Evolutionary conservation across 305 asterid species (phyloP), one percentile per base, ranked within the genome.

Genomic region (Fraxinus floribunda): DNA sequence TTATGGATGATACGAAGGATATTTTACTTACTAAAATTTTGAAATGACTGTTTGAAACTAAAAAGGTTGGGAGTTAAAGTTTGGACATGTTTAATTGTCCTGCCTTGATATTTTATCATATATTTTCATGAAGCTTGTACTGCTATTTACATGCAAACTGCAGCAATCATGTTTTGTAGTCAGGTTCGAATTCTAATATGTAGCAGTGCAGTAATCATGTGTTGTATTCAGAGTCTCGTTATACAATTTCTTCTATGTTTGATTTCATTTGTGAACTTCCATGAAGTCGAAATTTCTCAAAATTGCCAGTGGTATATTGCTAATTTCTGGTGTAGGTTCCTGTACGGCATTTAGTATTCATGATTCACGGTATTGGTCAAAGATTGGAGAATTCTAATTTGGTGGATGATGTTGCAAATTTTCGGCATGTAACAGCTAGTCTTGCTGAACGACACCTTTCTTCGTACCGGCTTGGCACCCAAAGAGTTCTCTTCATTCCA

Each of bases 321-420:
- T 57, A 60, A 72, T 83, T 79, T 52, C 62, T 89, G 83, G 72
- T 88, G 66, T 85, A 96, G 99, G 99, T 96, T 84, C 97, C 99
- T 83, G 99, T 96, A 86, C 91, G 90, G 36, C 99, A 96, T 89
- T 85, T 96, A 75, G 97, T 96, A 73, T 96, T 96, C 91, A 93
- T 96, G 98, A 94, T 96, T 84, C 99, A 96, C 75, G 99, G 98
- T 81, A 94, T 96, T 86, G 99, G 99, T 79, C 99, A 96, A 89
- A 92, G 99, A 83, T 86, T 96, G 90, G 98, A 93, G 88, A 96
- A 94, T 79, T 94, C 99, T 52, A 96, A 94, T 88, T 91, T 96
- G 86, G 99, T 96, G 80, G 99, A 96, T 89, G 99, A 96, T 89
- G 99, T 96, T 87, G 93, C 90, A 81, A 85, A 83, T 85, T 94